Conservation (phyloP, 257 asterid genomes). For the Solanum appendiculatum region DNA sequence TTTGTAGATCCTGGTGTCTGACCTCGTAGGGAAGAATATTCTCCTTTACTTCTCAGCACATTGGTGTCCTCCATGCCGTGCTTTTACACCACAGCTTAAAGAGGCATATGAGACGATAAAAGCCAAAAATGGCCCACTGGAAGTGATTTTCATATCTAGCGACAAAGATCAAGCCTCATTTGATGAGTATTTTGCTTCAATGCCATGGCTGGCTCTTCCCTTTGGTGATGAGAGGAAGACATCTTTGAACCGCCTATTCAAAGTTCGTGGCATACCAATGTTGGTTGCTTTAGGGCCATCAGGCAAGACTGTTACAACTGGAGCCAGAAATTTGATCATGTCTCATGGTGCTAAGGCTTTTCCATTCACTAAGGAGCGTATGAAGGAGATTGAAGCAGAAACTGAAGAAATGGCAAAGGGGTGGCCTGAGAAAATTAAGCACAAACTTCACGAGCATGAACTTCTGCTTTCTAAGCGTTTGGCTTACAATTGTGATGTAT, state of each 20-base stretch:
- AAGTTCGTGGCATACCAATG: slow-evolving; percentile 71
- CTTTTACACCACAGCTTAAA: slow-evolving; percentile 63
- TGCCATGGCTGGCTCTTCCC: slow-evolving; percentile 96
- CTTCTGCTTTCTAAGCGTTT: slow-evolving; percentile 39
- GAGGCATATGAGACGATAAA: slow-evolving; percentile 53
- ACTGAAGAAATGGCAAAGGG: slow-evolving; percentile 55
- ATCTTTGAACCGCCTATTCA: slow-evolving; percentile 40
- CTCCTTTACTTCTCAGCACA: slow-evolving; percentile 88
- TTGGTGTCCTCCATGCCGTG: slow-evolving; percentile 98
- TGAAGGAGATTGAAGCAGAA: slow-evolving; percentile 54
- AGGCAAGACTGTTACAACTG: slow-evolving; percentile 60
- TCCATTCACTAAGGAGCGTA: slow-evolving; percentile 66
- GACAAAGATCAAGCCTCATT: slow-evolving; percentile 67
- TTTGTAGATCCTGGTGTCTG: slow-evolving; percentile 60
- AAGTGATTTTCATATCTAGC: slow-evolving; percentile 78
- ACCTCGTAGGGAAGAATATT: slow-evolving; percentile 62
- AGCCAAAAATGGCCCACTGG: slow-evolving; percentile 32
- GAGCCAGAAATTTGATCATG: slow-evolving; percentile 41
- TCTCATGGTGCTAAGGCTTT: slow-evolving; percentile 56
- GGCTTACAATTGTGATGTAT: slow-evolving; percentile 48
- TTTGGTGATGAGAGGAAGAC: slow-evolving; percentile 63
- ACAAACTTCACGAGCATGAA: slow-evolving; percentile 46
- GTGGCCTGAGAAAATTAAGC: slow-evolving; percentile 55
- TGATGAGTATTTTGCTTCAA: slow-evolving; percentile 56
- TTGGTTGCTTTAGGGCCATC: slow-evolving; percentile 62